Evolutionary conservation across 495 filamentous ascomycete species (phyloP), one percentile per base, ranked within the genome.

Genomic region (Penicillium taxi): DNA sequence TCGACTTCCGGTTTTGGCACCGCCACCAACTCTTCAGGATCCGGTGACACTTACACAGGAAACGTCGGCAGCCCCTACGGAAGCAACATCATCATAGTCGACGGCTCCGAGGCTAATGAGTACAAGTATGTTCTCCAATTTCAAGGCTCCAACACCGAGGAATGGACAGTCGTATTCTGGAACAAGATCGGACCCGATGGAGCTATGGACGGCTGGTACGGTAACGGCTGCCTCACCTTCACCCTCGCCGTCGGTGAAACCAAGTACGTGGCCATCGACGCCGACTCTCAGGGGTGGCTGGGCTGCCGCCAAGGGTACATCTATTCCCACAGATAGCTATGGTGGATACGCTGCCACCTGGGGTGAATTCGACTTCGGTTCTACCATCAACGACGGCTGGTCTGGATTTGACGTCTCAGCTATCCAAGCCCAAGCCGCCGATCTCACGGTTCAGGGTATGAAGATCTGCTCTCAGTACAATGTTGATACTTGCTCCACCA

Each of bases 1-100:
- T 50, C 50, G 2, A 54, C 47, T 9, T 14, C 32, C 11, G 56
- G 56, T 13, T 66, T 65, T 47, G 63, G 64, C 29, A 29, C 34
- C 22, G 22, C 23, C 5, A 68, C 61, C 24, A 28, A 43, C 19
- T 48, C 51, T n/a, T 46, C 40, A 15, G 53, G 52, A 32, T 47
- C 32, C 7, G 62, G 58, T n/a, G 54, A 54, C 27, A 56, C 43
- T 37, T 69, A 69, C 52, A 13, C 41, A 8, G 69, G 70, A 37
- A 74, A 76, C 50, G 55, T 66, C n/a, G 72, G 72, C 31, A 51
- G 31, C 21, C 69, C 72, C 12, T 71, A 69, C 44, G 70, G 71
- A 15, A 66, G 63, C 53, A 75, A 75, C 50, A 70, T 75, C 35
- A 65, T 66, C 37, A 40, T 58, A 18, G 54, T 74, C 19, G 37